phyloP scores from a whole-genome alignment of 2,329 filamentous ascomycete species.

The Hypoxylon sp. region DNA sequence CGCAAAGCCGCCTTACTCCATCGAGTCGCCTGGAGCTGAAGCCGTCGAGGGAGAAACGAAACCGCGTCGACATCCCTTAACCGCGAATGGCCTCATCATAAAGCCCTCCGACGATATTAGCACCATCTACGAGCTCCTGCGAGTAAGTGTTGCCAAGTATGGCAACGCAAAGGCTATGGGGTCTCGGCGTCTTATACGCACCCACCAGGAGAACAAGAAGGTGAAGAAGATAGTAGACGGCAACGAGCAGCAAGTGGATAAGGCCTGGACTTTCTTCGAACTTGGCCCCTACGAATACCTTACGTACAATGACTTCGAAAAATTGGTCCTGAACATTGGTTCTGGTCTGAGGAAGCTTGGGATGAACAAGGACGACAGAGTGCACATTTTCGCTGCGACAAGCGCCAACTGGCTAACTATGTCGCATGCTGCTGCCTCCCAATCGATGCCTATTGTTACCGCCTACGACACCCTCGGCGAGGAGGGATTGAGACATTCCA shows the following conservation, averaged over 20 bases:
- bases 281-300: slow-evolving; percentile 83
- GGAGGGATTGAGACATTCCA: slow-evolving; percentile 78
- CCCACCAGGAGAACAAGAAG: slow-evolving; percentile 88
- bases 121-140: slow-evolving; percentile 83
- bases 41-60: slow-evolving; percentile 81
- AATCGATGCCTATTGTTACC: slow-evolving; percentile 85
- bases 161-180: slow-evolving; percentile 77
- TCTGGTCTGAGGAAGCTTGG: slow-evolving; percentile 81
- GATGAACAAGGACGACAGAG: slow-evolving; percentile 75
- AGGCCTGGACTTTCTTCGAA: slow-evolving; percentile 92
- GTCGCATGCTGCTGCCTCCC: slow-evolving; percentile 72
- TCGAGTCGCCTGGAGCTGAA: slow-evolving; percentile 75
- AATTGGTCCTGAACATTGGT: slow-evolving; percentile 76
- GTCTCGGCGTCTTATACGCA: slow-evolving; percentile 80
- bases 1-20: slow-evolving; percentile 76
- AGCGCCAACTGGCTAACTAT: slow-evolving; percentile 68
- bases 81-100: slow-evolving; percentile 73
- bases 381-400: slow-evolving; percentile 87
- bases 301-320: slow-evolving; percentile 84
- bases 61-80: slow-evolving; percentile 75
- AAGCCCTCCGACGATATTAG: slow-evolving; percentile 75
- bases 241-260: slow-evolving; percentile 83
- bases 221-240: slow-evolving; percentile 90
- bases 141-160: slow-evolving; percentile 74
- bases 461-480: slow-evolving; percentile 83